These are phyloP conservation scores for Panellus pusillus DNA, from an alignment of 768 basidiomycete species.

Conservation along the genomic window DNA sequence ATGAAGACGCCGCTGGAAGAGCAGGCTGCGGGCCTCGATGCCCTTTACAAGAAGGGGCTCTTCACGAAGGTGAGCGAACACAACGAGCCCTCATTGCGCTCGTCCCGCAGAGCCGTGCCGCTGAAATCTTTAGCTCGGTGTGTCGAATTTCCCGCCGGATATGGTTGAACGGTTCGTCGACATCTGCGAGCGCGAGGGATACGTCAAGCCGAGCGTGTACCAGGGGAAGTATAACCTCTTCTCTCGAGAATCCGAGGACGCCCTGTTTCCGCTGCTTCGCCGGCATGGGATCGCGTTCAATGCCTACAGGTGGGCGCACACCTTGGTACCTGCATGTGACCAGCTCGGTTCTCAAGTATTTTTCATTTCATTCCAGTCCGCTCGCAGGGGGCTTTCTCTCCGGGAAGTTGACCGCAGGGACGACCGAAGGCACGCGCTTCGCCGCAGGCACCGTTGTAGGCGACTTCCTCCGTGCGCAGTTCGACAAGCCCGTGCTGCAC, in stretches of 20 bases:
- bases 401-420: background rate
- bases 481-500: background rate
- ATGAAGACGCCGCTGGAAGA: background rate
- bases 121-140: background rate
- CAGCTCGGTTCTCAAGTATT: too few relatives aligned
- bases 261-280: background rate
- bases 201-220: background rate
- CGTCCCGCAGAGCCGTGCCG: background rate
- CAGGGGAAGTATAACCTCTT: background rate
- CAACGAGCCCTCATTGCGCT: background rate
- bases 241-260: background rate
- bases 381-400: background rate
- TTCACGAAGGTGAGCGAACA: background rate
- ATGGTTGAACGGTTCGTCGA: background rate
- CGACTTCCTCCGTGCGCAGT: background rate
- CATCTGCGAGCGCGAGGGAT: background rate
- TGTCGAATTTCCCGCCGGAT: background rate
- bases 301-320: background rate
- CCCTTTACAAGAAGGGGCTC: background rate
- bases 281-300: background rate
- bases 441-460: background rate
- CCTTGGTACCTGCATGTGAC: too few relatives aligned
- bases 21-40: background rate
- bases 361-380: background rate
- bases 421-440: background rate